These are phyloP conservation scores for Populus hybrid DNA, from an alignment of 441 rosid genomes.

Conservation along the genomic window DNA sequence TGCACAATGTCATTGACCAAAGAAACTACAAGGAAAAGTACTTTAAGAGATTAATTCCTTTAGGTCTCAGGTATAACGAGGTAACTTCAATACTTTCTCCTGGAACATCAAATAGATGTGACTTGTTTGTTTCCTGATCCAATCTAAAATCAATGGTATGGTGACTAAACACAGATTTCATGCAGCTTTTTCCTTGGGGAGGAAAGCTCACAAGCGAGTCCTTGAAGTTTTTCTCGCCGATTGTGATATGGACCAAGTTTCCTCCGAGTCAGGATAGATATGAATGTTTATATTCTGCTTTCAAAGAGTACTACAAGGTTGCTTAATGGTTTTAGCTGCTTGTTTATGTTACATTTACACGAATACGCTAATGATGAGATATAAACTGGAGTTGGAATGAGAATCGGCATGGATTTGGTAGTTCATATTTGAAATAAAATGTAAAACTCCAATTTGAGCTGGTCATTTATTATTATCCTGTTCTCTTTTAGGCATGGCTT, in stretches of 20 bases:
- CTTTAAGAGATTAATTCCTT: slow-evolving; percentile 53
- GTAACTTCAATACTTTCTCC: slow-evolving; percentile 32
- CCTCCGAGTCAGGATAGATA: slow-evolving; percentile 50
- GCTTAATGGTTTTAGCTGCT: neutral
- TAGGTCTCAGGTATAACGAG: slow-evolving; percentile 64
- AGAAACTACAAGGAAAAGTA: slow-evolving; percentile 73
- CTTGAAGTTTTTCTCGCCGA: slow-evolving; percentile 81
- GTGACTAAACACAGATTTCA: slow-evolving; percentile 42
- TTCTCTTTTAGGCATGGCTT: slow-evolving; percentile 69
- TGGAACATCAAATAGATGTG: neutral
- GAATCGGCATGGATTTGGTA: neutral
- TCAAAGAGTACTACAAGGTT: slow-evolving; percentile 80
- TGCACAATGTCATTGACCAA: slow-evolving; percentile 51
- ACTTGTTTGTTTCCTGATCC: neutral
- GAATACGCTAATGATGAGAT: neutral
- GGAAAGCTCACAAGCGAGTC: slow-evolving; percentile 93
- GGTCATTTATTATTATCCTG: neutral
- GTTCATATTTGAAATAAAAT: neutral
- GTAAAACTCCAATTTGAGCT: neutral
- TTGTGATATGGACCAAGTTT: slow-evolving; percentile 88
- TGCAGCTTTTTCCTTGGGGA: slow-evolving; percentile 98
- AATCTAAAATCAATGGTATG: slow-evolving; percentile 23
- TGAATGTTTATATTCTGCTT: slow-evolving; percentile 60
- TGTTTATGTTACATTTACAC: neutral
- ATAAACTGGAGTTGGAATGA: neutral